Conservation (phyloP, 352 stramenopile genomes). For the Pythium brassicae region DNA sequence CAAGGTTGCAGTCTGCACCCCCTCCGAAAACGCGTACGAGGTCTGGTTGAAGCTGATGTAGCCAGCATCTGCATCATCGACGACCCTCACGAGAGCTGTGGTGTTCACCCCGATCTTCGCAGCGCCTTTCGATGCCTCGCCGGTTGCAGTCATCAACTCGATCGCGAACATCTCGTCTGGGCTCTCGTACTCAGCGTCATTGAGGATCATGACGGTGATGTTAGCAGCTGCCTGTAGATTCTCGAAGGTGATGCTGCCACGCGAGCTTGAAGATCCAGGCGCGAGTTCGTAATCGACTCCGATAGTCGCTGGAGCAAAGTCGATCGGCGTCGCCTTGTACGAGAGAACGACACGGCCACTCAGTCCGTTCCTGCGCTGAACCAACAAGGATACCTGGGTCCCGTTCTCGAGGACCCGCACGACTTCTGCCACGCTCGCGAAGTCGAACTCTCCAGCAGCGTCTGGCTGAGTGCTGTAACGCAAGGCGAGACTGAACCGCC, state of each 20-base stretch:
- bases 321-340: constrained; percentile 15
- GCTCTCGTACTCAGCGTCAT: constrained; percentile 39
- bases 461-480: constrained; percentile 36
- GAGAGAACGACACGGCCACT: constrained; percentile 33
- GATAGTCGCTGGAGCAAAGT: constrained; percentile 18
- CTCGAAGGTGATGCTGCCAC: constrained; percentile 28
- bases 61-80: constrained; percentile 60
- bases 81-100: constrained; percentile 32
- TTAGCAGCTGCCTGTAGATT: constrained; percentile 18
- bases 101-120: constrained; percentile 37
- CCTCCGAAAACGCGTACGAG: constrained; percentile 30
- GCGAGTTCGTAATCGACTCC: constrained; percentile 33
- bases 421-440: constrained; percentile 15
- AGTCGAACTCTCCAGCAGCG: constrained; percentile 46
- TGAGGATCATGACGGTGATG: constrained; percentile 35
- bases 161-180: constrained; percentile 40
- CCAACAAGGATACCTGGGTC: constrained; percentile 19
- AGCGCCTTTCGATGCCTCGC: not conserved
- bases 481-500: constrained; percentile 28
- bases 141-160: constrained; percentile 18
- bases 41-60: constrained; percentile 38
- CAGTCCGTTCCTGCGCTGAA: constrained; percentile 40
- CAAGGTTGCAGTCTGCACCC: constrained; percentile 21
- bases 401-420: constrained; percentile 36
- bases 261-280: constrained; percentile 8